These are phyloP conservation scores for Penicillium sp. DNA, from an alignment of 2,329 filamentous ascomycete species.

Conservation along the genomic window DNA sequence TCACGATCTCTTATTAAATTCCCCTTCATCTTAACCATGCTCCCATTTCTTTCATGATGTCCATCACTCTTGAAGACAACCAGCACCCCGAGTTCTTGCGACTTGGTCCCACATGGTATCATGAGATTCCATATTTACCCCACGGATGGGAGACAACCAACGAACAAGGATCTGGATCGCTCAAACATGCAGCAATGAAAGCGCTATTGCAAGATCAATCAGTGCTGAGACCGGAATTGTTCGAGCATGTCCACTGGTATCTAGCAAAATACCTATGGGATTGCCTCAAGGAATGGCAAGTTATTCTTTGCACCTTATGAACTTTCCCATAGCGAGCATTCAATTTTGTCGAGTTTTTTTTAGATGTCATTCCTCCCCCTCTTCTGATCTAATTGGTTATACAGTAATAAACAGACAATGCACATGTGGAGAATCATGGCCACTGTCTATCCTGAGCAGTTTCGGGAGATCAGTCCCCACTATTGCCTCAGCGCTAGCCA, in stretches of 20 bases:
- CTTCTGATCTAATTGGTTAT: background rate
- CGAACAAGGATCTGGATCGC: conserved; percentile 29
- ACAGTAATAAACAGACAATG: conserved; percentile 40
- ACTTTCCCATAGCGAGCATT: background rate
- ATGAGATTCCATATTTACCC: conserved; percentile 39
- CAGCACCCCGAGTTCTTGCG: conserved; percentile 10
- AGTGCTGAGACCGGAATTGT: conserved; percentile 34
- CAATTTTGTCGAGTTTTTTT: too few species aligned
- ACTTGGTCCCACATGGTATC: conserved; percentile 37
- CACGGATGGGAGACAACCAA: conserved; percentile 27
- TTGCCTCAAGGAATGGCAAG: conserved; percentile 37
- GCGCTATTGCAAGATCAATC: conserved; percentile 39
- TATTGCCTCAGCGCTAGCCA: conserved; percentile 33
- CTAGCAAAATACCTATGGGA: conserved; percentile 44
- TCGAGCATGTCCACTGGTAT: conserved; percentile 41
- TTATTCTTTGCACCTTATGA: background rate
- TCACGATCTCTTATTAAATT: background rate
- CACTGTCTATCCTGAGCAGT: conserved; percentile 38
- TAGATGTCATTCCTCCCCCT: too few species aligned
- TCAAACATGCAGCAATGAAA: conserved; percentile 38
- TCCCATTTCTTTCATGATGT: conserved; percentile 4
- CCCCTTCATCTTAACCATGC: background rate
- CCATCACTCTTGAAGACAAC: conserved; percentile 10
- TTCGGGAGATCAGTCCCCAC: conserved; percentile 28
- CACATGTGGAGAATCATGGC: conserved; percentile 47